A percentile compares a stretch with the other conserved stretches of the same genome.
Evolutionary conservation across 371 early-diverging fungal genomes (phyloP).

Genomic region (Mortierella sp.): DNA sequence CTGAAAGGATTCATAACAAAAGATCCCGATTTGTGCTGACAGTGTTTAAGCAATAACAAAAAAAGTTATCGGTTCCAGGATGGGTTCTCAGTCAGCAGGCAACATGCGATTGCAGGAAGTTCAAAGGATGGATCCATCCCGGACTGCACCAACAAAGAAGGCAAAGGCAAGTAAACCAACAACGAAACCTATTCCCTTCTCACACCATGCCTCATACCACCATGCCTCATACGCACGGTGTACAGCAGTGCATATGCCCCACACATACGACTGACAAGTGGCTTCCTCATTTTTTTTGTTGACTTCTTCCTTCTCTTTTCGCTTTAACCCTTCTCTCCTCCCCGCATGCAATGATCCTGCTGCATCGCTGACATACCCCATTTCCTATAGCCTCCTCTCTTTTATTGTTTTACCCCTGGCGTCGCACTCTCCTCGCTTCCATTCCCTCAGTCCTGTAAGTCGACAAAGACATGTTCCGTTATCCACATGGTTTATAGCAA

Average conservation of each 20-base stretch:
- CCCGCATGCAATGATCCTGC: neutral
- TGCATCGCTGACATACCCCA: neutral
- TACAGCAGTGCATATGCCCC: neutral
- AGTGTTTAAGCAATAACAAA: neutral
- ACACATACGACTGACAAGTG: neutral
- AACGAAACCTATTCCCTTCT: neutral
- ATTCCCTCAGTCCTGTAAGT: neutral
- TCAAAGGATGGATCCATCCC: conserved; percentile 16
- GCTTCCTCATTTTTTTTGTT: neutral
- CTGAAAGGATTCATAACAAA: too few relatives aligned
- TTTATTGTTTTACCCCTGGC: neutral
- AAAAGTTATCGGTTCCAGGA: conserved; percentile 19
- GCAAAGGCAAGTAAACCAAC: too few relatives aligned
- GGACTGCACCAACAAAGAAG: conserved; percentile 23
- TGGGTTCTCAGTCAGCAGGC: neutral
- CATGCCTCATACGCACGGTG: neutral
- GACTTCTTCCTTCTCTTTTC: neutral
- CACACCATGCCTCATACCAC: neutral
- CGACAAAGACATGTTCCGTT: neutral
- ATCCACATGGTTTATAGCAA: neutral
- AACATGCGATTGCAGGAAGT: neutral
- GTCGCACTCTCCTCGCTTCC: neutral
- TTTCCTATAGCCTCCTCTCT: neutral
- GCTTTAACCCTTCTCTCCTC: neutral
- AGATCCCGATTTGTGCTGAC: neutral